Evolutionary conservation across 116 monocot species (phyloP).

Genomic region (Cymodocea nodosa): DNA sequence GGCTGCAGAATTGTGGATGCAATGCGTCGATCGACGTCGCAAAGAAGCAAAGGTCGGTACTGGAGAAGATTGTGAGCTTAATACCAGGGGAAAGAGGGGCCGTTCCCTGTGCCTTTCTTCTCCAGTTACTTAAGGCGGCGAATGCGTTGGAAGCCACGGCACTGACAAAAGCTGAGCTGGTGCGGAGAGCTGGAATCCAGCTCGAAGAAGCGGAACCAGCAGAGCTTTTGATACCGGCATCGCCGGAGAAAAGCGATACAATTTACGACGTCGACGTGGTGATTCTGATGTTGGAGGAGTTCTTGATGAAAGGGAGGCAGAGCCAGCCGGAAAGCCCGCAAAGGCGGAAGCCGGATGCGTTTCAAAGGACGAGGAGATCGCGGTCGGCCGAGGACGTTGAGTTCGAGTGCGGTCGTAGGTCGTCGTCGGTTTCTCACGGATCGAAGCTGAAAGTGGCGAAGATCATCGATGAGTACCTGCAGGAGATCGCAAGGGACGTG

Average conservation of each 20-base stretch:
- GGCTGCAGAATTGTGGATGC: conserved; percentile 22
- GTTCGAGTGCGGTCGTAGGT: conserved; percentile 36
- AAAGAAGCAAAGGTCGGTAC: conserved; percentile 32
- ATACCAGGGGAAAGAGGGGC: conserved; percentile 57
- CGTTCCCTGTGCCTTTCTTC: conserved; percentile 46
- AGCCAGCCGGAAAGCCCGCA: conserved; percentile 41
- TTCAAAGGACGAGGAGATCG: conserved; percentile 32
- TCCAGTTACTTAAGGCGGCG: conserved; percentile 49
- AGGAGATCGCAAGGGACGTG: conserved; percentile 45
- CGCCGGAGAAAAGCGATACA: conserved; percentile 13
- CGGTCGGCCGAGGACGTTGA: conserved; percentile 61
- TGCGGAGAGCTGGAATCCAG: conserved; percentile 38
- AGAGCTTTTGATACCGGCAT: conserved; percentile 53
- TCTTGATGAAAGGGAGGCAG: conserved; percentile 43
- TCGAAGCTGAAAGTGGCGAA: conserved; percentile 59
- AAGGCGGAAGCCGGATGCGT: conserved; percentile 14
- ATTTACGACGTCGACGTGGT: conserved; percentile 67
- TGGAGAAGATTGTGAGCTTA: conserved; percentile 53
- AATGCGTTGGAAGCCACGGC: conserved; percentile 32
- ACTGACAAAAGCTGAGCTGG: conserved; percentile 43
- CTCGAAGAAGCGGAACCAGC: conserved; percentile 49
- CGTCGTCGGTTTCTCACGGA: conserved; percentile 57
- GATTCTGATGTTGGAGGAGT: conserved; percentile 59
- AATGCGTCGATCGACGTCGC: conserved; percentile 11
- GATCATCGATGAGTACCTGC: conserved; percentile 57